phyloP scores from a whole-genome alignment of 1,139 yeast species.

The Protomyces lactucae-debilis region DNA sequence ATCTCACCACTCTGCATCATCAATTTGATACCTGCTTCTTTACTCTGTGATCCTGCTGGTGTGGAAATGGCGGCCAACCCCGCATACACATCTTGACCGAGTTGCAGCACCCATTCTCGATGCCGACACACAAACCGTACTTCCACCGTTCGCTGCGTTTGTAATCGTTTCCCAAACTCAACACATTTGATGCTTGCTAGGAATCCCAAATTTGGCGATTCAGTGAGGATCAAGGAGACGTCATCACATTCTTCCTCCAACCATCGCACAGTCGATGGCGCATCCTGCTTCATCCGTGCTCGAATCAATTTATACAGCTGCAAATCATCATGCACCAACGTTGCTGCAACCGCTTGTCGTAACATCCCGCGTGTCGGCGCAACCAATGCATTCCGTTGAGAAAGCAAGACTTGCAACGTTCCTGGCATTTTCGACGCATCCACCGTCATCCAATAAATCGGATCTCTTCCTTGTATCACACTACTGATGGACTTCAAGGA shows the following conservation, averaged over 20 bases:
- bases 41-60: not conserved
- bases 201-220: slow-evolving; percentile 13
- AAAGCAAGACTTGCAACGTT: slow-evolving; percentile 1
- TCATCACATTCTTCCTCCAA: not conserved
- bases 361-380: not conserved
- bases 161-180: slow-evolving; percentile 13
- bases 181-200: not conserved
- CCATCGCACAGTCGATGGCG: not conserved
- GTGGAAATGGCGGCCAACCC: not conserved
- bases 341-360: slow-evolving; percentile 1
- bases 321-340: slow-evolving; percentile 7
- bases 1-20: slow-evolving; percentile 2
- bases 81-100: not conserved
- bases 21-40: not conserved
- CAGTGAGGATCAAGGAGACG: slow-evolving; percentile 3
- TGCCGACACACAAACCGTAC: slow-evolving; percentile 13
- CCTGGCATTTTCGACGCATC: slow-evolving; percentile 10
- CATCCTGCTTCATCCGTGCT: not conserved
- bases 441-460: slow-evolving; percentile 20
- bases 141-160: not conserved
- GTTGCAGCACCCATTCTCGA: slow-evolving; percentile 5
- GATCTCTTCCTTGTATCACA: not conserved
- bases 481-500: not conserved
- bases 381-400: not conserved
- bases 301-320: not conserved